These are phyloP conservation scores for Ganoderma leucocontextum DNA, from an alignment of 1,284 basidiomycete genomes.

Conservation along the genomic window DNA sequence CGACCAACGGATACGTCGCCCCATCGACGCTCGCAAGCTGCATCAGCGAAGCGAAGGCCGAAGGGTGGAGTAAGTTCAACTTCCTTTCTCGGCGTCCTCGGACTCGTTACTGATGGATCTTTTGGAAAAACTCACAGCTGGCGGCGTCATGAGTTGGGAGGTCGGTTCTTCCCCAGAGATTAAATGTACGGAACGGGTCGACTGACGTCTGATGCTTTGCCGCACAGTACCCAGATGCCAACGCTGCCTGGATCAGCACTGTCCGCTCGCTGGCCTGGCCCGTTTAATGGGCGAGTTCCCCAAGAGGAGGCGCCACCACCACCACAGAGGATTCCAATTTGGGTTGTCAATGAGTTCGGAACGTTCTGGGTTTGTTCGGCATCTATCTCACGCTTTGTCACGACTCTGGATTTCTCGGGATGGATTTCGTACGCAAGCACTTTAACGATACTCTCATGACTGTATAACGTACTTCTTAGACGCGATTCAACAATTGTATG, in stretches of 20 bases:
- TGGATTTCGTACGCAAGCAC: neutral
- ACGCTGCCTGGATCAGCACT: conserved; percentile 55
- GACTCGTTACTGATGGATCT: conserved; percentile 1
- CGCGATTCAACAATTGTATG: neutral
- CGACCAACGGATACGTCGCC: conserved; percentile 65
- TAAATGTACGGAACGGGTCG: neutral
- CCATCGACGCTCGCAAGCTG: conserved; percentile 62
- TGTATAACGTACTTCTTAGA: neutral
- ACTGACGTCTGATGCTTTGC: conserved; percentile 18
- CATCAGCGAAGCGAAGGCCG: conserved; percentile 57
- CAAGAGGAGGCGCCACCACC: neutral
- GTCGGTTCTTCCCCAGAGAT: conserved; percentile 22
- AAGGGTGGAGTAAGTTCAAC: conserved; percentile 61
- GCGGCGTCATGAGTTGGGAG: conserved; percentile 53
- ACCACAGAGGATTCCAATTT: neutral
- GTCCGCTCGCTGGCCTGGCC: conserved; percentile 42
- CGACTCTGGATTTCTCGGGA: neutral
- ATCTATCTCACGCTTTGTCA: neutral
- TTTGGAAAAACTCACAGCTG: conserved; percentile 45
- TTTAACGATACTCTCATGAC: neutral
- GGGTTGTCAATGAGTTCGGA: neutral
- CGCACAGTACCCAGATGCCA: conserved; percentile 51
- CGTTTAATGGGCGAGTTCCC: conserved; percentile 22
- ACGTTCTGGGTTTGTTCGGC: neutral
- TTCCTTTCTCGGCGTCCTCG: neutral